Percentiles rank a stretch among this genome's conserved stretches.
Conservation (phyloP, 768 basidiomycete species). For the Termitomyces sp. region DNA sequence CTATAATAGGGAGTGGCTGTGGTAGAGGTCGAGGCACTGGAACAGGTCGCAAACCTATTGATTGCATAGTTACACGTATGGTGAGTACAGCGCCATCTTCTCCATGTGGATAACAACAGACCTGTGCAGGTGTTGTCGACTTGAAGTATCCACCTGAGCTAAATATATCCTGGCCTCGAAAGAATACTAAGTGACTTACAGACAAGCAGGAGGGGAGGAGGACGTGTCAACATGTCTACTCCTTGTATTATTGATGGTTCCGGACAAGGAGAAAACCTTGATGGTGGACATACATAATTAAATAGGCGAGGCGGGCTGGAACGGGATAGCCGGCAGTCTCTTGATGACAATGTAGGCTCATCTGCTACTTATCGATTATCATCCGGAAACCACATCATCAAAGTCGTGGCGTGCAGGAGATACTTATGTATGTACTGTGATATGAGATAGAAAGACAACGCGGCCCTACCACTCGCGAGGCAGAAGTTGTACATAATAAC, state of each 20-base stretch:
- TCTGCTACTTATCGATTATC: too few relatives aligned
- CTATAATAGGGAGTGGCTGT: background rate
- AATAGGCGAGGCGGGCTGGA: constrained; percentile 2
- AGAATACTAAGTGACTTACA: constrained; percentile 22
- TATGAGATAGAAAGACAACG: too few relatives aligned
- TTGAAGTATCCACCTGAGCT: constrained; percentile 3
- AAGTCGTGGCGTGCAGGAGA: too few relatives aligned
- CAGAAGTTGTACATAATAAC: too few relatives aligned
- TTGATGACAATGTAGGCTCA: background rate
- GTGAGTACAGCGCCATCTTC: background rate
- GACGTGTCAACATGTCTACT: constrained; percentile 35
- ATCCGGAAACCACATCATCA: background rate
- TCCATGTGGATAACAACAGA: background rate
- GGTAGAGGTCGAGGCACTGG: background rate
- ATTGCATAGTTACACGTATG: background rate
- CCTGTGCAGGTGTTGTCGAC: constrained; percentile 33
- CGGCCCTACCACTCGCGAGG: too few relatives aligned
- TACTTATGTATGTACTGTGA: too few relatives aligned
- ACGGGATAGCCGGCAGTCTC: background rate
- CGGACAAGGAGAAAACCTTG: constrained; percentile 29
- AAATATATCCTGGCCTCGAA: background rate
- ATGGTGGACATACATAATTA: constrained; percentile 1
- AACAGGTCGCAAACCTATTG: constrained; percentile 6
- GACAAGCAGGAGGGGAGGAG: constrained; percentile 40
- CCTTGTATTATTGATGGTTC: constrained; percentile 33